Conservation (phyloP, 2,329 filamentous ascomycete species). For the Orbilia javanica region DNA sequence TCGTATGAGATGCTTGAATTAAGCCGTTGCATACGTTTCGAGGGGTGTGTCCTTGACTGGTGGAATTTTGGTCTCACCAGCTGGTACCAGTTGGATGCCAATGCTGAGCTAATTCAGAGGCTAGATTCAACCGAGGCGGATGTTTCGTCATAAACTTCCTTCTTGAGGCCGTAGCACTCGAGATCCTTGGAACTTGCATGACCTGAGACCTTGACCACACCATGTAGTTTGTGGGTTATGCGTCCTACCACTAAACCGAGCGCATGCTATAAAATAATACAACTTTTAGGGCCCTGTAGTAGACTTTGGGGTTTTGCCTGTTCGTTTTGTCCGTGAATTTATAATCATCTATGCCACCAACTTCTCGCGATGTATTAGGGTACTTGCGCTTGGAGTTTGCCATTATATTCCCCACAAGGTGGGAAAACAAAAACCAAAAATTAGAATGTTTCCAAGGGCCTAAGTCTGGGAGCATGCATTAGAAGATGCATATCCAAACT, state of each 20-base stretch:
- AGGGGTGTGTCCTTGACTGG: neutral
- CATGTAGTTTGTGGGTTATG: slow-evolving; percentile 14
- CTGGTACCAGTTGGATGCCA: slow-evolving; percentile 1
- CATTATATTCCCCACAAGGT: slow-evolving; percentile 30
- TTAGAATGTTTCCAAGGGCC: slow-evolving; percentile 16
- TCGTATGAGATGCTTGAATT: neutral
- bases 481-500: neutral
- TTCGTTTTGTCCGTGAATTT: neutral
- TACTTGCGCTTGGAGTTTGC: neutral
- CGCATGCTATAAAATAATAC: neutral
- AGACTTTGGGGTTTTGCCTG: neutral
- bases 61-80: neutral
- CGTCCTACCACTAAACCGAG: neutral
- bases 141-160: slow-evolving; percentile 23
- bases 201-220: slow-evolving; percentile 19
- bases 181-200: slow-evolving; percentile 25
- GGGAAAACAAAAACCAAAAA: neutral
- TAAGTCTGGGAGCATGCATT: slow-evolving; percentile 46
- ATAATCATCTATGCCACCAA: neutral
- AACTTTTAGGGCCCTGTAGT: too few relatives aligned
- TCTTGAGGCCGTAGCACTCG: slow-evolving; percentile 5
- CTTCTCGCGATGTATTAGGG: neutral
- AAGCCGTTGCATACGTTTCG: neutral
- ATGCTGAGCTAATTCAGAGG: neutral
- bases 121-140: slow-evolving; percentile 22